Percentiles rank a stretch among this genome's conserved stretches.
phyloP scores from a whole-genome alignment of 306 rosid species.

The Luffa aegyptiaca region DNA sequence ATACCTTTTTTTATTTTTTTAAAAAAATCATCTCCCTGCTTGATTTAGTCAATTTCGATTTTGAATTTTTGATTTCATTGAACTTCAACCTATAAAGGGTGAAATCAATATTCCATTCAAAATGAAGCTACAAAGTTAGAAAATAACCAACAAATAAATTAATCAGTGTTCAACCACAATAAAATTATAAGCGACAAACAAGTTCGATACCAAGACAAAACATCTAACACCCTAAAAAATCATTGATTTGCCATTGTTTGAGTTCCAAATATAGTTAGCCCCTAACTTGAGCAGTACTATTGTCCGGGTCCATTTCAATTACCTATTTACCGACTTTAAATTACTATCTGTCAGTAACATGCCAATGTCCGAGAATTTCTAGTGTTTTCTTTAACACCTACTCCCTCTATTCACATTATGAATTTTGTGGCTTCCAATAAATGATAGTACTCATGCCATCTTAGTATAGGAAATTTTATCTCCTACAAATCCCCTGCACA shows the following conservation, averaged over 20 bases:
- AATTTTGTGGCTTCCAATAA: no score
- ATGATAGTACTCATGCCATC: no score
- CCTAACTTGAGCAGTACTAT: no score
- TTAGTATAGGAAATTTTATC: no score
- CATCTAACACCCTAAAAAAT: neutral
- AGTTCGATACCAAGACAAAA: neutral
- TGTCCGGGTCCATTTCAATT: neutral
- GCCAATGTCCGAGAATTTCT: no score
- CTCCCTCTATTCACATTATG: no score
- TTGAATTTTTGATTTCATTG: neutral
- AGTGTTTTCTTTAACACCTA: no score
- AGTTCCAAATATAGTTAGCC: no score
- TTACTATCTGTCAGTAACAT: no score
- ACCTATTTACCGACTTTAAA: neutral
- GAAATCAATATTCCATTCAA: neutral
- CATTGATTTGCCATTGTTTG: no score
- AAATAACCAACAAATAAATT: neutral
- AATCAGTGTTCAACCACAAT: neutral
- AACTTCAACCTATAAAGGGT: neutral
- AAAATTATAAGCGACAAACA: neutral
- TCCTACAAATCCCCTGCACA: no score
- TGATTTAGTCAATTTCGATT: neutral
- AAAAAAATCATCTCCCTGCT: neutral
- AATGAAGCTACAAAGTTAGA: neutral
- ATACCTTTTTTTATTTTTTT: neutral